phyloP scores from a whole-genome alignment of 2,329 filamentous ascomycete genomes.

The Penicillium olsonii region DNA sequence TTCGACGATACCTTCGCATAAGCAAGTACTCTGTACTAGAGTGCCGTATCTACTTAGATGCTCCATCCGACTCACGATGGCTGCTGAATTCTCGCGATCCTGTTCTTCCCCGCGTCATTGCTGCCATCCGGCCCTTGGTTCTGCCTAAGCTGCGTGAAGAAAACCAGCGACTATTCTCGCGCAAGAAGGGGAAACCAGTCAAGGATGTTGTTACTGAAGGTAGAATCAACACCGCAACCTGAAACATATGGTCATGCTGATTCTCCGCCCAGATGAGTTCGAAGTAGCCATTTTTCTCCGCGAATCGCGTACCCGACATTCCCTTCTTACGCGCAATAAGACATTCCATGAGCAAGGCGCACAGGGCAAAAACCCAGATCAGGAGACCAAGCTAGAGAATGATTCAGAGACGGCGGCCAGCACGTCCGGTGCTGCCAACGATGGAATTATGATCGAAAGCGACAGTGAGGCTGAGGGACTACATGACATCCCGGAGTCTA shows the following conservation, averaged over 20 bases:
- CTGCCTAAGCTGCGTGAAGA: constrained; percentile 91
- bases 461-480: constrained; percentile 58
- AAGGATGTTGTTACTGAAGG: constrained; percentile 86
- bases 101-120: constrained; percentile 78
- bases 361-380: not conserved
- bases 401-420: not conserved
- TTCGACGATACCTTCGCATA: constrained; percentile 86
- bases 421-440: constrained; percentile 24
- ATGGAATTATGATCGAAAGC: constrained; percentile 59
- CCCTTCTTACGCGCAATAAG: constrained; percentile 83
- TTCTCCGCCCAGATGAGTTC: constrained; percentile 88
- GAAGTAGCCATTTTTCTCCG: constrained; percentile 93
- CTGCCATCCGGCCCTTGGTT: constrained; percentile 80
- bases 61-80: constrained; percentile 75
- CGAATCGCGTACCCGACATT: constrained; percentile 80
- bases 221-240: constrained; percentile 37
- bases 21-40: constrained; percentile 94
- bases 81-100: constrained; percentile 80
- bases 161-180: constrained; percentile 61
- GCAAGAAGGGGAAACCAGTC: constrained; percentile 76
- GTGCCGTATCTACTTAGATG: constrained; percentile 92
- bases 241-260: constrained; percentile 67
- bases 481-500: constrained; percentile 59
- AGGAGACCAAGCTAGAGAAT: constrained; percentile 28
- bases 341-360: constrained; percentile 60